These are phyloP conservation scores for Phaeophleospora eucalypticola DNA, from an alignment of 2,329 filamentous ascomycete species.

Conservation along the genomic window DNA sequence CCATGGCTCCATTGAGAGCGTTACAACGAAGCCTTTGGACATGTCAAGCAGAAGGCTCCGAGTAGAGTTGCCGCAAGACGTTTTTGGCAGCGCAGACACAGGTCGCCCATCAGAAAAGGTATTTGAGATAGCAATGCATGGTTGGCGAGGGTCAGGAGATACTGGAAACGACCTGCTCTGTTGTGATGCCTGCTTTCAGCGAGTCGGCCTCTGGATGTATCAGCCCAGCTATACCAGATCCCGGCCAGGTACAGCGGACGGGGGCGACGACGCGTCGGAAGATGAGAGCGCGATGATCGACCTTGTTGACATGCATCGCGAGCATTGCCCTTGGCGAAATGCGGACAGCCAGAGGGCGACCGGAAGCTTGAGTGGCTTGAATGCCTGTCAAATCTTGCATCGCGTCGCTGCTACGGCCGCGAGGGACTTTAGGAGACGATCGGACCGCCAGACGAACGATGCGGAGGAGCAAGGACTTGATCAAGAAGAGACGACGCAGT, in stretches of 20 bases:
- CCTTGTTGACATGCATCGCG: conserved; percentile 34
- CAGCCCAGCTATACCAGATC: conserved; percentile 50
- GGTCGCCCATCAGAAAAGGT: conserved; percentile 17
- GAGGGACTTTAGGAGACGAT: conserved; percentile 30
- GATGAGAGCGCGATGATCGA: conserved; percentile 22
- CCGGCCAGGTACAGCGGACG: conserved; percentile 35
- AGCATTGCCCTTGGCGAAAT: conserved; percentile 38
- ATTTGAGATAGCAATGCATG: conserved; percentile 40
- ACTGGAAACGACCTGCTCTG: conserved; percentile 68
- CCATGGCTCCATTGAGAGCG: conserved; percentile 23
- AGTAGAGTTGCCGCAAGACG: conserved; percentile 24
- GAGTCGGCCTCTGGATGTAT: conserved; percentile 92
- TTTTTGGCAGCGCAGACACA: conserved; percentile 16
- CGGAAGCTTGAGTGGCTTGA: conserved; percentile 30
- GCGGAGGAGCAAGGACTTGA: conserved; percentile 3
- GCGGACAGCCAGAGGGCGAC: conserved; percentile 30
- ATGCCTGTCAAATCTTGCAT: conserved; percentile 32
- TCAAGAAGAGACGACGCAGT: conserved; percentile 6
- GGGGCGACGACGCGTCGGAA: conserved; percentile 34
- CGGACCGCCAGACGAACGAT: conserved; percentile 16
- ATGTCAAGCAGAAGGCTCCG: conserved; percentile 21
- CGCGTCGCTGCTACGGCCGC: conserved; percentile 30
- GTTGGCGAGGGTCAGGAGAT: conserved; percentile 52
- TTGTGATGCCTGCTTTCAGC: conserved; percentile 81
- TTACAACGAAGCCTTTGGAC: conserved; percentile 19